Percentiles rank a stretch among this genome's conserved stretches.
phyloP scores from a whole-genome alignment of 495 filamentous ascomycete genomes.

The Neurospora pannonica region DNA sequence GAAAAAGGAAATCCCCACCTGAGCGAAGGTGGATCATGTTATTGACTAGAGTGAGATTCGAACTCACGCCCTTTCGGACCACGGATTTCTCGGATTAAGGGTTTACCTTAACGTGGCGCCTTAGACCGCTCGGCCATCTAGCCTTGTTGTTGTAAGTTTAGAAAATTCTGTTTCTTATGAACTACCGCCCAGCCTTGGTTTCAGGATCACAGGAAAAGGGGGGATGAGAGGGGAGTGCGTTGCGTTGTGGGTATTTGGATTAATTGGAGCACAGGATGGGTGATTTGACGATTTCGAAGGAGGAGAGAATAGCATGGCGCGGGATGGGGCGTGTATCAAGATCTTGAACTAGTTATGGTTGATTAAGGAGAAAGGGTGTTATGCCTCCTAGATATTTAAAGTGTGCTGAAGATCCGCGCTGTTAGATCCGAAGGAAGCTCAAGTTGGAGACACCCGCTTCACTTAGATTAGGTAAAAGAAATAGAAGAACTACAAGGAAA shows the following conservation, averaged over 20 bases:
- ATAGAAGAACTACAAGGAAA: not conserved
- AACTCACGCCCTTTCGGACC: constrained; percentile 8
- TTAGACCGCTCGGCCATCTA: not conserved
- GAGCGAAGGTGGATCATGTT: not conserved
- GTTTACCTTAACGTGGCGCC: not conserved
- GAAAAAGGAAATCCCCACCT: not conserved
- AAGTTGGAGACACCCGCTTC: not conserved
- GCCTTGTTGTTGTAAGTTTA: not conserved
- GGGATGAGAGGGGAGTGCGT: not conserved
- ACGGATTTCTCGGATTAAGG: not conserved
- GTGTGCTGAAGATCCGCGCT: not conserved
- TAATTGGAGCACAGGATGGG: not conserved
- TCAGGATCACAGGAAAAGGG: not conserved
- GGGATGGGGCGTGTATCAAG: not conserved
- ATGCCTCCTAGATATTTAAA: not conserved
- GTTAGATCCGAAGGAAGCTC: not conserved
- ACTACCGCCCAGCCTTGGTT: fast-evolving
- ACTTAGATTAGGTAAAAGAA: not conserved
- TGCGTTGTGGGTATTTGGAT: not conserved
- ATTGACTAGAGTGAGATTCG: constrained; percentile 9
- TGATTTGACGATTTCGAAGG: not conserved
- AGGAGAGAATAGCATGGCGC: not conserved
- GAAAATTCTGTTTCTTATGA: not conserved
- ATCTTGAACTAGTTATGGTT: not conserved
- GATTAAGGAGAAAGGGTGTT: not conserved